Evolutionary conservation across 345 rosid species (phyloP).

Genomic region (Citrus glauca): DNA sequence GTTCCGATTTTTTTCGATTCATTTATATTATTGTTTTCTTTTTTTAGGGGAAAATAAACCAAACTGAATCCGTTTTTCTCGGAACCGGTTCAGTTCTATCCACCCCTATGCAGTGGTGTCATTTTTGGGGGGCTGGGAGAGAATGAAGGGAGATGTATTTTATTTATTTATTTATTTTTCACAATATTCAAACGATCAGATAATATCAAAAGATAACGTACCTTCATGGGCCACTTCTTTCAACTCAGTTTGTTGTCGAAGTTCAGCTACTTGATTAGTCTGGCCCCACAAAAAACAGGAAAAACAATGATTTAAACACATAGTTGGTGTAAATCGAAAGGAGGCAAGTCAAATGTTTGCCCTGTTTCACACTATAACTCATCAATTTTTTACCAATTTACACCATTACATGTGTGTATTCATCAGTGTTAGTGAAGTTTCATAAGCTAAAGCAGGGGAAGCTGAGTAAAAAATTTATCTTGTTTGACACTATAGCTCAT

Average conservation of each 20-base stretch:
- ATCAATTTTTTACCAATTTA: too few relatives aligned
- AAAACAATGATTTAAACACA: not conserved
- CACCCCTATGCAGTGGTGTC: not conserved
- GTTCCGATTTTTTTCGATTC: too few relatives aligned
- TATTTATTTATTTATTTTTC: not conserved
- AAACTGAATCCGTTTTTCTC: too few relatives aligned
- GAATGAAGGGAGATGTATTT: not conserved
- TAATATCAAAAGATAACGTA: conserved; percentile 20
- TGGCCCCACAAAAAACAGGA: conserved; percentile 34
- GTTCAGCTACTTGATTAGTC: conserved; percentile 65
- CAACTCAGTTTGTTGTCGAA: conserved; percentile 61
- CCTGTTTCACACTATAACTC: too few relatives aligned
- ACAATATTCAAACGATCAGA: not conserved
- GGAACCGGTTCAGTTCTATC: too few relatives aligned
- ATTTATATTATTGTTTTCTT: too few relatives aligned
- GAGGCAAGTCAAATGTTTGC: too few relatives aligned
- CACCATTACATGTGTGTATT: not conserved
- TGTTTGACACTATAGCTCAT: not conserved
- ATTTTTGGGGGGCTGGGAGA: not conserved
- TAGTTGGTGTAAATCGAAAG: not conserved
- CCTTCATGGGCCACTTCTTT: conserved; percentile 81
- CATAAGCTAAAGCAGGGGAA: not conserved
- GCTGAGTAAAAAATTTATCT: not conserved
- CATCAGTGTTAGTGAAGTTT: not conserved
- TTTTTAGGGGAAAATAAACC: too few relatives aligned